phyloP scores from a whole-genome alignment of 352 stramenopile genomes.

The Globisporangium cystogenes region DNA sequence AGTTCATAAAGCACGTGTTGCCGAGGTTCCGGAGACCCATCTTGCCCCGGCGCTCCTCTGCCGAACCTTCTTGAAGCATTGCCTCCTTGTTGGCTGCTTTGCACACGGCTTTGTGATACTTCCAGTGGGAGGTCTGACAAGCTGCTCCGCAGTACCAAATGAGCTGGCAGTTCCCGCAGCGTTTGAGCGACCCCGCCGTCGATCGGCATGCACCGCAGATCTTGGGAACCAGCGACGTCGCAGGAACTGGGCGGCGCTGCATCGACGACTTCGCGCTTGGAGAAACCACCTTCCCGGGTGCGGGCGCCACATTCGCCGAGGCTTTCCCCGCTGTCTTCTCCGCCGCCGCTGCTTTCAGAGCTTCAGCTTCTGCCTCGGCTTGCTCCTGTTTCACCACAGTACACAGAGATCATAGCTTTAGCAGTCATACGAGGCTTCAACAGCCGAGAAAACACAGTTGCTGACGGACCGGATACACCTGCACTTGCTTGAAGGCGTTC shows the following conservation, averaged over 20 bases:
- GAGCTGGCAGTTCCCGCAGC: slow-evolving; percentile 68
- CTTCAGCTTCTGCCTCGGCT: slow-evolving; percentile 20
- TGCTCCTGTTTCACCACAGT: slow-evolving; percentile 24
- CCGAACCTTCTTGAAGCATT: slow-evolving; percentile 30
- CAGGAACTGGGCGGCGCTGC: slow-evolving; percentile 5
- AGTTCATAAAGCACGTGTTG: slow-evolving; percentile 86
- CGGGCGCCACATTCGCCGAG: background rate
- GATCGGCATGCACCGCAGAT: slow-evolving; percentile 62
- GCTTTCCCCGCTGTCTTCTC: slow-evolving; percentile 10
- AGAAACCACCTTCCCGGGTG: background rate
- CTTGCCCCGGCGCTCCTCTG: slow-evolving; percentile 59
- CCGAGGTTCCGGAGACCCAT: slow-evolving; percentile 75
- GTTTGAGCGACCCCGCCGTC: slow-evolving; percentile 40
- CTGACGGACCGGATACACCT: slow-evolving; percentile 60
- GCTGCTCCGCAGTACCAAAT: slow-evolving; percentile 71
- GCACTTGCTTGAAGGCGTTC: slow-evolving; percentile 61
- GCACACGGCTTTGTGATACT: slow-evolving; percentile 70
- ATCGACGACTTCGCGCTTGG: slow-evolving; percentile 23
- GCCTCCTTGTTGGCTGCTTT: slow-evolving; percentile 42
- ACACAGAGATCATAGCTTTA: background rate
- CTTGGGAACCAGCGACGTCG: slow-evolving; percentile 31
- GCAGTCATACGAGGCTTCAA: background rate
- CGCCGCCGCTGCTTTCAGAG: slow-evolving; percentile 7
- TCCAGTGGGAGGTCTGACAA: slow-evolving; percentile 80
- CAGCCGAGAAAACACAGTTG: background rate